Evolutionary conservation across 1,284 basidiomycete genomes (phyloP), one percentile per base, ranked within the genome.

Genomic region (Takashimella koratensis): DNA sequence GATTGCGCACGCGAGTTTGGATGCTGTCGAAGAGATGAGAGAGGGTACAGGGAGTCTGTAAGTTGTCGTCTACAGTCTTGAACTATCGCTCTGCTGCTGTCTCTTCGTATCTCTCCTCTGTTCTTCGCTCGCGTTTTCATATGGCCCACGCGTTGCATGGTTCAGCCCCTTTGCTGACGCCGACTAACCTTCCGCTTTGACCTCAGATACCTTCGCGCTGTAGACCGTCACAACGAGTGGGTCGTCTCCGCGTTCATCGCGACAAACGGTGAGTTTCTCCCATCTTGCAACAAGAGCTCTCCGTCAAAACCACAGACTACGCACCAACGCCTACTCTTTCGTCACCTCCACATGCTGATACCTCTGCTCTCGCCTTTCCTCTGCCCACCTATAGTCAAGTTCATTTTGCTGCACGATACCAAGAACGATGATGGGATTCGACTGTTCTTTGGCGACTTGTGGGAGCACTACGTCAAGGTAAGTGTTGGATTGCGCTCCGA

Each of bases 141-240:
- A n/a, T 36, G 30, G 30, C 30, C 8, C 10, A 36, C 30, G 30
- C 8, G 30, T 36, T 36, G 30, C 10, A 36, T 8, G 8, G 30
- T 8, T 8, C 16, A 16, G 16, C 8, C 8, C 30, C 30, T 36
- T 36, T 36, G 16, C 30, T 36, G 30, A 36, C 16, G n/a, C n/a
- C n/a, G n/a, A n/a, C n/a, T n/a, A n/a, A n/a, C 30, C 8, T 16
- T 36, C 16, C 30, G 8, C 40, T 39, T 49, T 56, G 41, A 56
- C 47, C 13, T 5, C 47, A 96, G 93, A 86, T 95, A 95, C 74
- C 80, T 96, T 55, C 93, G 92, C 70, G 84, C 84, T 20, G 85
- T 96, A 52, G 93, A 97, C 80, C 89, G 87, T 76, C 94, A 96
- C 78, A 96, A 97, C 70, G 94, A 97, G 71, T 97, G 94, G 93